Evolutionary conservation across 202 grass and related monocot species (phyloP), one percentile per base, ranked within the genome.

Genomic region (Miscanthus sacchariflorus): DNA sequence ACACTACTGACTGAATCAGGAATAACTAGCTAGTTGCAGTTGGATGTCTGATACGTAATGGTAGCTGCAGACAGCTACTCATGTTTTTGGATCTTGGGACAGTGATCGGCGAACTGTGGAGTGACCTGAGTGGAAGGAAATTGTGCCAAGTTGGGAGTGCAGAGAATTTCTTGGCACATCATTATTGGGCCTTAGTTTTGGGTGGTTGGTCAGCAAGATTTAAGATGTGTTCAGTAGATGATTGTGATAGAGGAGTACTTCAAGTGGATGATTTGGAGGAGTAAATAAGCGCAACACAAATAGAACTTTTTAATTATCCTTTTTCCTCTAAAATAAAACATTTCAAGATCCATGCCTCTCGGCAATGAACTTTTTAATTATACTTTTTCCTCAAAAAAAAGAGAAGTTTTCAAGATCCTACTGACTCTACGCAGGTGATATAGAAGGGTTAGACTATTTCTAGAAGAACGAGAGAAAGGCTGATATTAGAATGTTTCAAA

Each of bases 81-180:
- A 49, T 64, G 52, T 63, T 78, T 67, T n/a, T 36, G 30, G 71
- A 63, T 77, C 45, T 33, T 71, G 63, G 28, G 65, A 65, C 7
- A 77, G 78, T 35, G 88, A 86, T 65, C 42, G 78, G 63, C 64
- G 66, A 64, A n/a, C 72, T 72, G 50, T 66, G 38, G 54, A 35
- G 52, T 90, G 83, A 79, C 79, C 74, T 79, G 44, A 3, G 15
- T 38, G 74, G 18, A 38, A 74, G 71, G 89, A 68, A 90, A 83
- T 7, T 40, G 24, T 23, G 40, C 28, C 79, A 90, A 56, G 24
- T 85, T 81, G 52, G 24, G 46, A 38, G 13, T 21, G 72, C 49
- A 64, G 13, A 79, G 9, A 72, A 64, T 84, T 84, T 67, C 30
- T 36, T 19, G 36, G 12, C 5, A 3, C 50, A 9, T 64, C 30